Conservation (phyloP, 108 stramenopile genomes). For the Aurantiochytrium sp. region DNA sequence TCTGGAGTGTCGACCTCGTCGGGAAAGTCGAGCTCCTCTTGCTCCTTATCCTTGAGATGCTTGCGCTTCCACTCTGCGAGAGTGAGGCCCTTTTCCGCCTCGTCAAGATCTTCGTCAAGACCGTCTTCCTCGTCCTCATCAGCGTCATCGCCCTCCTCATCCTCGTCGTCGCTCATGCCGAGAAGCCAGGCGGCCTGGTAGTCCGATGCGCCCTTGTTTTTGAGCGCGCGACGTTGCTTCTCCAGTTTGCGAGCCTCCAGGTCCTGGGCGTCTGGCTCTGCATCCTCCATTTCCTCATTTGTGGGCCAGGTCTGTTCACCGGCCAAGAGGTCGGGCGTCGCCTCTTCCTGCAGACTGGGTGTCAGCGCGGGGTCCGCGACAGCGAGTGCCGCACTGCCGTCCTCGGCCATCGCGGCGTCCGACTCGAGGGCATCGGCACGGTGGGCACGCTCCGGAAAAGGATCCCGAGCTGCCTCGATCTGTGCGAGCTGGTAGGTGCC, state of each 20-base stretch:
- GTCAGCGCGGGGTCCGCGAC: conserved; percentile 49
- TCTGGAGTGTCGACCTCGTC: conserved; percentile 92
- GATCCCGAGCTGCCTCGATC: neutral
- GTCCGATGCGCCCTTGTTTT: conserved; percentile 83
- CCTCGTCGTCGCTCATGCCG: conserved; percentile 64
- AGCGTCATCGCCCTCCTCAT: conserved; percentile 37
- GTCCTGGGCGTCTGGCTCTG: conserved; percentile 20
- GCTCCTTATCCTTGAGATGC: conserved; percentile 49
- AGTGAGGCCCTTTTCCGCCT: conserved; percentile 49
- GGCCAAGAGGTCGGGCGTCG: conserved; percentile 76
- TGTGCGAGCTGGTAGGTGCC: conserved; percentile 71
- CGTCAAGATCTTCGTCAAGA: conserved; percentile 62
- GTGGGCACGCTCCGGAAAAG: neutral
- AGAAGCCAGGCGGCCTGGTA: conserved; percentile 92
- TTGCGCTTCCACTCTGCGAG: conserved; percentile 55
- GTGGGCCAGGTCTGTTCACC: conserved; percentile 98
- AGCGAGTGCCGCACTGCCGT: neutral
- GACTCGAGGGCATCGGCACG: conserved; percentile 27
- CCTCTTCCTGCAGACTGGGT: conserved; percentile 76
- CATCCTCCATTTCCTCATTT: conserved; percentile 67
- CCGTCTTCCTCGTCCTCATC: conserved; percentile 37
- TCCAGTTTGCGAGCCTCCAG: conserved; percentile 37
- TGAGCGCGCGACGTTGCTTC: conserved; percentile 34
- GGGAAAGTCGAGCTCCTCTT: conserved; percentile 84
- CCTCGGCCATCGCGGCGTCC: neutral